Conservation (phyloP, 495 filamentous ascomycete genomes). For the Lentithecium fluviatile region DNA sequence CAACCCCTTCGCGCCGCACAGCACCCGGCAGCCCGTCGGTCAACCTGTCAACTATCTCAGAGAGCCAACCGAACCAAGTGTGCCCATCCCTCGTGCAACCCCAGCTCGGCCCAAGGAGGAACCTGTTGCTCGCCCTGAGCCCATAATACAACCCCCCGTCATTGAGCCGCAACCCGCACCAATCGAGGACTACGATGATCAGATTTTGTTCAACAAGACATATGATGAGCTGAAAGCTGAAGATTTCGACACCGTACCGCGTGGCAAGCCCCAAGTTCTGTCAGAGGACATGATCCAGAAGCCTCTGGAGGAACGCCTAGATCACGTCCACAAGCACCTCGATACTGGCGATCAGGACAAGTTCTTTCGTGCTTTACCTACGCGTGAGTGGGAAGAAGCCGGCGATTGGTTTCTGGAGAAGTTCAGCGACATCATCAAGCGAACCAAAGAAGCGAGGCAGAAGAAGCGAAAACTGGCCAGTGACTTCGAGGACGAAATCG, state of each 20-base stretch:
- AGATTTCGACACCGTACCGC: conserved; percentile 44
- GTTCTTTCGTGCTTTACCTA: conserved; percentile 63
- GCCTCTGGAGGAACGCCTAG: conserved; percentile 35
- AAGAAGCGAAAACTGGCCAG: conserved; percentile 63
- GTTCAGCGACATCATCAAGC: conserved; percentile 61
- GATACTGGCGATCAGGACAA: conserved; percentile 51
- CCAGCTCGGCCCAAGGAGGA: no score
- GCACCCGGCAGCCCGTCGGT: no score
- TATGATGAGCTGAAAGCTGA: conserved; percentile 55
- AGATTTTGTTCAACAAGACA: conserved; percentile 51
- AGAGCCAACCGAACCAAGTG: no score
- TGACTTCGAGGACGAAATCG: conserved; percentile 69
- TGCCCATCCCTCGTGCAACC: no score
- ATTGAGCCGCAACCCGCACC: background rate
- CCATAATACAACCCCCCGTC: background rate
- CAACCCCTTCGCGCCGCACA: no score
- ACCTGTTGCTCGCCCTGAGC: no score
- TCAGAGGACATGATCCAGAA: conserved; percentile 21
- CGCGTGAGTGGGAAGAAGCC: conserved; percentile 77
- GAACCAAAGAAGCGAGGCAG: conserved; percentile 62
- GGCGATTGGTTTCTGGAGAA: conserved; percentile 76
- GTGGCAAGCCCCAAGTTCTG: conserved; percentile 3
- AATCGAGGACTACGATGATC: conserved; percentile 54
- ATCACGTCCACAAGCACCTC: conserved; percentile 22
- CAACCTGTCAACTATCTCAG: no score